phyloP scores from a whole-genome alignment of 768 basidiomycete genomes.

The Lactarius psammicola region DNA sequence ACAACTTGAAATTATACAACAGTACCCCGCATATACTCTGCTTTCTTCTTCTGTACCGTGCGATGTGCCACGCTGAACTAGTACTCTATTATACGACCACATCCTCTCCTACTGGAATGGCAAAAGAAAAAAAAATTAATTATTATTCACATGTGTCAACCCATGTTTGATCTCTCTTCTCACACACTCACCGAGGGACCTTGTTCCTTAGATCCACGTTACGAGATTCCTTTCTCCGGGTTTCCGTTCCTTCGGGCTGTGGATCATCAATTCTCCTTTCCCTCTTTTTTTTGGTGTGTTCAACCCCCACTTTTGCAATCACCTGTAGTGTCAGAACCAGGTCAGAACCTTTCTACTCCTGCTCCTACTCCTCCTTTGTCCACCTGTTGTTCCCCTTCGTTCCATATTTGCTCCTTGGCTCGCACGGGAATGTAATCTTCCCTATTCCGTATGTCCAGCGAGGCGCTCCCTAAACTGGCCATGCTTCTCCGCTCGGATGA shows the following conservation, averaged over 20 bases:
- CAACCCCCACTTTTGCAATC: neutral
- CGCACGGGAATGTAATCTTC: slow-evolving; percentile 15
- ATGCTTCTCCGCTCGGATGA: slow-evolving; percentile 24
- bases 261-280: slow-evolving; percentile 19
- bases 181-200: neutral
- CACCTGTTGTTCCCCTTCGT: neutral
- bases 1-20: neutral
- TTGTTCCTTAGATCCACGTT: slow-evolving; percentile 22
- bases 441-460: slow-evolving; percentile 13
- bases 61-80: neutral
- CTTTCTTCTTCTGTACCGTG: neutral
- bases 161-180: neutral
- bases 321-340: neutral
- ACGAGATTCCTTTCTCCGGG: slow-evolving; percentile 10
- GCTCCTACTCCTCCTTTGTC: neutral
- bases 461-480: slow-evolving; percentile 9
- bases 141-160: slow-evolving; percentile 13
- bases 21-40: neutral
- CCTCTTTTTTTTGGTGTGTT: neutral
- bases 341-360: neutral
- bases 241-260: slow-evolving; percentile 19
- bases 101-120: slow-evolving; percentile 24
- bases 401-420: neutral
- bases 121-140: neutral
- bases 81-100: neutral